Percentiles rank a stretch among this genome's conserved stretches.
These are phyloP conservation scores for Pseudogymnoascus sp. DNA, from an alignment of 2,329 filamentous ascomycete genomes.

Conservation along the genomic window DNA sequence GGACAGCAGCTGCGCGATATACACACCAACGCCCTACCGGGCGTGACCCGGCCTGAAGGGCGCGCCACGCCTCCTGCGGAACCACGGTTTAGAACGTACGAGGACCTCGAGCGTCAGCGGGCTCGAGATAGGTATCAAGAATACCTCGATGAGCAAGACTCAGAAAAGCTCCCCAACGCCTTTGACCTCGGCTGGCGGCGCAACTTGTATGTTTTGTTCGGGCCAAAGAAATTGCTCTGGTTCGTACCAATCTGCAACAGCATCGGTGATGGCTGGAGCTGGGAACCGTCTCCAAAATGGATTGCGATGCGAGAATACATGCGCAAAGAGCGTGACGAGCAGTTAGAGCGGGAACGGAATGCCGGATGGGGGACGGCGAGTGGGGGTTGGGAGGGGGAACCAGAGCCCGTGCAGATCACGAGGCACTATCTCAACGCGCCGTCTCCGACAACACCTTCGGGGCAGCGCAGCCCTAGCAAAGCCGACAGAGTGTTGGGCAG, in stretches of 20 bases:
- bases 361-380: slow-evolving; percentile 57
- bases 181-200: slow-evolving; percentile 82
- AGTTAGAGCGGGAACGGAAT: slow-evolving; percentile 56
- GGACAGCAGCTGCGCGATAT: slow-evolving; percentile 73
- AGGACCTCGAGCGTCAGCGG: slow-evolving; percentile 53
- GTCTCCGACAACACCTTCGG: not conserved
- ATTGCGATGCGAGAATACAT: slow-evolving; percentile 61
- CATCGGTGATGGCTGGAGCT: slow-evolving; percentile 86
- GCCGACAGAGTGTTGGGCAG: slow-evolving; percentile 33
- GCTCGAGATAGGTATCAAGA: slow-evolving; percentile 64
- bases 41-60: slow-evolving; percentile 74
- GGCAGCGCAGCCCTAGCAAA: slow-evolving; percentile 20
- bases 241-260: slow-evolving; percentile 75
- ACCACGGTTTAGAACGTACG: slow-evolving; percentile 35
- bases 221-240: slow-evolving; percentile 68
- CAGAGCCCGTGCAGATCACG: slow-evolving; percentile 14
- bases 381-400: not conserved
- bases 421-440: slow-evolving; percentile 16
- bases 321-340: slow-evolving; percentile 50
- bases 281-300: slow-evolving; percentile 83
- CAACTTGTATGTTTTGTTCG: slow-evolving; percentile 79
- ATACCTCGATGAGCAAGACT: slow-evolving; percentile 88
- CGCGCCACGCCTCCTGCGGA: slow-evolving; percentile 52
- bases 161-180: slow-evolving; percentile 79
- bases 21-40: slow-evolving; percentile 73